Evolutionary conservation across 148 eudicot genomes (phyloP).

Genomic region (Amaranthus cruentus): DNA sequence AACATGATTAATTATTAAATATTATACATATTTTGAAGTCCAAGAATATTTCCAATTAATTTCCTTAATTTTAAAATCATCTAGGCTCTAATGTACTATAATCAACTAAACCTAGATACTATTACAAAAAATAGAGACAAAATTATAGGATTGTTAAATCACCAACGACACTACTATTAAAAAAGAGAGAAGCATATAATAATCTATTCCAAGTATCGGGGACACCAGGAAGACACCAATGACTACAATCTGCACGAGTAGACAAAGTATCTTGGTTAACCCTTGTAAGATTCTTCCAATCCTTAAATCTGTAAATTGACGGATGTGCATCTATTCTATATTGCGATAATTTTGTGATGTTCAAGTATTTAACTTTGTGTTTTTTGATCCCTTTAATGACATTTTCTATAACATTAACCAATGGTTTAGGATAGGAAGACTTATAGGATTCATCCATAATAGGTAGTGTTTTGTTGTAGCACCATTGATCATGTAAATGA

Average conservation of each 20-base stretch:
- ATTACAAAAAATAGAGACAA: too few relatives aligned
- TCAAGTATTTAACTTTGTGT: slow-evolving; percentile 34
- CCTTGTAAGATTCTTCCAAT: slow-evolving; percentile 17
- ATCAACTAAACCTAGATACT: too few relatives aligned
- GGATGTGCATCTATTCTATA: slow-evolving; percentile 57
- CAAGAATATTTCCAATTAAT: too few relatives aligned
- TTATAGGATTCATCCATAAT: slow-evolving; percentile 36
- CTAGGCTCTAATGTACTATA: too few relatives aligned
- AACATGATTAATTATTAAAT: too few relatives aligned
- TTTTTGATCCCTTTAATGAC: slow-evolving; percentile 18
- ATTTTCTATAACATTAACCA: slow-evolving; percentile 26
- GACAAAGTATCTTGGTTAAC: slow-evolving; percentile 1
- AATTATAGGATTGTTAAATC: too few relatives aligned
- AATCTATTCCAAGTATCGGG: slow-evolving; percentile 54
- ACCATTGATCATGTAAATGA: slow-evolving; percentile 20
- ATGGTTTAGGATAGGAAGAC: slow-evolving; percentile 25
- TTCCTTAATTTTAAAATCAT: too few relatives aligned
- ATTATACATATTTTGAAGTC: too few relatives aligned
- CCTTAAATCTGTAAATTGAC: slow-evolving; percentile 23
- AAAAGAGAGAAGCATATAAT: slow-evolving; percentile 34
- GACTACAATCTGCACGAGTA: slow-evolving; percentile 39
- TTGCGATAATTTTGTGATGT: slow-evolving; percentile 43
- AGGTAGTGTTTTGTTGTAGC: slow-evolving; percentile 42
- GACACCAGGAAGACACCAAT: slow-evolving; percentile 53
- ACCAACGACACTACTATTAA: not conserved